Percentiles rank a stretch among this genome's conserved stretches.
Evolutionary conservation across 495 filamentous ascomycete genomes (phyloP).

Genomic region (Saxophila tyrrhenica): DNA sequence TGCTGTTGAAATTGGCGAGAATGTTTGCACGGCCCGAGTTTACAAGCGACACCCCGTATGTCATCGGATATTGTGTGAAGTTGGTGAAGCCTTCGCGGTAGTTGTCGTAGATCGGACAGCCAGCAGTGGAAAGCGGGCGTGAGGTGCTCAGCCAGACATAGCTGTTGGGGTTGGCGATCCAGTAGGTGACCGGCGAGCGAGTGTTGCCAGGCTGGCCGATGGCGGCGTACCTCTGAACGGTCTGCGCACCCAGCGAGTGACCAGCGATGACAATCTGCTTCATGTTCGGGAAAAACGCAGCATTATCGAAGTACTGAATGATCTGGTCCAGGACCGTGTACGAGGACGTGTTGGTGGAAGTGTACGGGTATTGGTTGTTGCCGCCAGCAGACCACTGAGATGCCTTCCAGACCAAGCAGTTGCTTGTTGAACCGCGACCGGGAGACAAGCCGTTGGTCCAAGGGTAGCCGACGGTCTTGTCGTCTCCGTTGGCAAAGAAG

Average conservation of each 20-base stretch:
- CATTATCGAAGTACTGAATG: slow-evolving; percentile 20
- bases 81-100: slow-evolving; percentile 18
- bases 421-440: slow-evolving; percentile 13
- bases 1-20: slow-evolving; percentile 14
- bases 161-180: slow-evolving; percentile 18
- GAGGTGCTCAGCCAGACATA: slow-evolving; percentile 16
- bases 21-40: slow-evolving; percentile 9
- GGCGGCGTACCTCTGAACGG: slow-evolving; percentile 16
- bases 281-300: slow-evolving; percentile 15
- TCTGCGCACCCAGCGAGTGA: slow-evolving; percentile 18
- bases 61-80: slow-evolving; percentile 15
- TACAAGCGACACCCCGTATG: slow-evolving; percentile 14
- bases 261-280: slow-evolving; percentile 20
- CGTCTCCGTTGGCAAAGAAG: slow-evolving; percentile 19
- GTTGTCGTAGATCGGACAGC: slow-evolving; percentile 16
- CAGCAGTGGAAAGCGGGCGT: slow-evolving; percentile 7
- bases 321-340: slow-evolving; percentile 18
- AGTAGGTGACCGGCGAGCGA: slow-evolving; percentile 12
- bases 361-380: slow-evolving; percentile 17
- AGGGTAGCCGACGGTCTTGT: slow-evolving; percentile 18
- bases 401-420: slow-evolving; percentile 17
- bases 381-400: slow-evolving; percentile 20
- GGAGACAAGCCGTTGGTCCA: slow-evolving; percentile 14
- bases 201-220: slow-evolving; percentile 12
- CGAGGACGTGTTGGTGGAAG: slow-evolving; percentile 8